A percentile compares a stretch with the other conserved stretches of the same genome.
Evolutionary conservation across 192 early-diverging fungal genomes (phyloP).

Genomic region (Linnemannia zychae): DNA sequence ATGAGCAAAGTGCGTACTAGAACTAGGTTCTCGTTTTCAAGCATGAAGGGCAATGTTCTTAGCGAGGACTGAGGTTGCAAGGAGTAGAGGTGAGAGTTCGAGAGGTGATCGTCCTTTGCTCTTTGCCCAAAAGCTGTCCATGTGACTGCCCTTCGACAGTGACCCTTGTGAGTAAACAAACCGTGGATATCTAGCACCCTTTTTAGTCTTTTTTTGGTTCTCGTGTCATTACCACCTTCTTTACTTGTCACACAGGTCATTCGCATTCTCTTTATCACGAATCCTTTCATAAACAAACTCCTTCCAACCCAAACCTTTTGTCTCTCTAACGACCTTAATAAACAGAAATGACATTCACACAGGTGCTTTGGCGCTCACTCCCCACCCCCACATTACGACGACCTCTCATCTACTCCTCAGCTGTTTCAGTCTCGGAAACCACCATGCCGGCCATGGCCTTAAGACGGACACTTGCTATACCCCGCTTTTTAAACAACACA

Average conservation of each 20-base stretch:
- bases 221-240: neutral
- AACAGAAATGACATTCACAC: neutral
- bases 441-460: conserved; percentile 1
- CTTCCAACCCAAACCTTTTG: neutral
- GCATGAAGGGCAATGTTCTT: conserved; percentile 31
- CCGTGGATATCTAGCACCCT: neutral
- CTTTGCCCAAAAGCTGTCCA: neutral
- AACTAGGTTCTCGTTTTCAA: conserved; percentile 34
- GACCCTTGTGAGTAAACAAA: neutral
- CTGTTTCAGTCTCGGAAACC: neutral
- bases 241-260: neutral
- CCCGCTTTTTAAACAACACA: neutral
- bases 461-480: neutral
- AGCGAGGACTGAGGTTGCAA: neutral
- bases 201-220: neutral
- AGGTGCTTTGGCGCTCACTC: conserved; percentile 2
- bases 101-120: neutral
- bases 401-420: neutral
- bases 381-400: neutral
- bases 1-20: conserved; percentile 21
- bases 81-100: neutral
- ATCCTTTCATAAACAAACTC: neutral
- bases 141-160: neutral
- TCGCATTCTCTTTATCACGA: too few relatives aligned
- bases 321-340: neutral